These are phyloP conservation scores for Colletotrichum spaethianum DNA, from an alignment of 2,329 filamentous ascomycete species.

Conservation along the genomic window DNA sequence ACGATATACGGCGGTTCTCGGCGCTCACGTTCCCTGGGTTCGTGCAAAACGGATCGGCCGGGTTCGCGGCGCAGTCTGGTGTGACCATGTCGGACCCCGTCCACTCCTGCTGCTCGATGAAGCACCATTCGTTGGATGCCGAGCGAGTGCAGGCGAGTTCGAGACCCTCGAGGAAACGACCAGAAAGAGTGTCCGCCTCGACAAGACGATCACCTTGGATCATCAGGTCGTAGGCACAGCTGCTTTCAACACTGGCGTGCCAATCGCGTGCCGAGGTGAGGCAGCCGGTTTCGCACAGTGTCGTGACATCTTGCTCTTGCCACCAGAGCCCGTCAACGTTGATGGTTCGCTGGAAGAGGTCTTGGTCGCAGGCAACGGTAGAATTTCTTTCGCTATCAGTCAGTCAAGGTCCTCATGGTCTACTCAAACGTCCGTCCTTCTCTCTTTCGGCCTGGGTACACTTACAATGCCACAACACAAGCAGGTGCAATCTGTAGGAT, in stretches of 20 bases:
- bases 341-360: conserved; percentile 23
- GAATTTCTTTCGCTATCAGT: conserved; percentile 9
- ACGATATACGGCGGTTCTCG: conserved; percentile 34
- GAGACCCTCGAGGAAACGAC: conserved; percentile 23
- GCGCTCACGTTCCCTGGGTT: conserved; percentile 19
- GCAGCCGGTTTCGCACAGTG: conserved; percentile 13
- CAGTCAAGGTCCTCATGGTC: conserved; percentile 7
- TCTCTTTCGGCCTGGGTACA: conserved; percentile 3
- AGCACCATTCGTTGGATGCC: conserved; percentile 21
- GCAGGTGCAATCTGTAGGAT: conserved; percentile 11
- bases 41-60: conserved; percentile 31
- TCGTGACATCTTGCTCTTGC: conserved; percentile 11
- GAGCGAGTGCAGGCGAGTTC: conserved; percentile 12
- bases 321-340: conserved; percentile 17
- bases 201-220: conserved; percentile 16
- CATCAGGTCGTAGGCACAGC: conserved; percentile 10
- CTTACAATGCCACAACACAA: conserved; percentile 10
- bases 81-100: conserved; percentile 34
- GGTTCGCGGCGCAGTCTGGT: conserved; percentile 33
- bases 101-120: conserved; percentile 32
- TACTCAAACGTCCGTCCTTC: conserved; percentile 9
- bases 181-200: conserved; percentile 14
- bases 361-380: conserved; percentile 14
- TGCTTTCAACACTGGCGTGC: neutral
- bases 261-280: conserved; percentile 12